Evolutionary conservation across 495 filamentous ascomycete genomes (phyloP), one percentile per base, ranked within the genome.

Genomic region (Aspergillus steynii): DNA sequence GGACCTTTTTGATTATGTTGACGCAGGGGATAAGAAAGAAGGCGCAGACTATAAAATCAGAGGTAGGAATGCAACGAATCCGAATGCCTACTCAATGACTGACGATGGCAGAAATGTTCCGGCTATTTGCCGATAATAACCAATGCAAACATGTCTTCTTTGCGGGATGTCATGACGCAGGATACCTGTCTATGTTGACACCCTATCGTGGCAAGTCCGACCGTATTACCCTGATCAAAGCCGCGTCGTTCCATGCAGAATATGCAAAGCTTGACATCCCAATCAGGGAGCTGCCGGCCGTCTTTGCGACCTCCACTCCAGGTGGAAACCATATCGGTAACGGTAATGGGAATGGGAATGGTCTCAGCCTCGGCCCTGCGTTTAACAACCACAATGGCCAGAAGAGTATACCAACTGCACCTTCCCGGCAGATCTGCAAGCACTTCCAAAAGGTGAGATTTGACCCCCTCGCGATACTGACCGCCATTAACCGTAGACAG

Each of bases 81-180:
- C 7, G 29, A 45, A 5, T 32, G 9, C 15, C n/a, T 6, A 9
- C 45, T 46, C 54, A 53, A 60, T 58, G 7, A 14, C 27, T 63
- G 5, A 64, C 58, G 29, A 7, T 20, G 2, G 32, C 56, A 85
- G 85, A 82, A 69, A 77, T 83, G 60, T 80, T 89, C 54, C 78
- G 80, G 2, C 65, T 87, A 4, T 87, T 84, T 65, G 79, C 73
- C 5, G 78, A 86, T 29, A 84, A 85, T 56, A 73, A 79, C 52
- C 83, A 88, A 63, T 90, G 87, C 77, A 85, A 83, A 55, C 86
- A 89, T 70, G 85, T 90, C 42, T 83, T 85, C 65, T 86, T 86
- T 56, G 86, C 83, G 7, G 82, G 80, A 42, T 89, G 86, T 61
- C 85, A 89, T 57, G 85, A 90, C 60, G 76, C 75, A 14, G 81